Percentiles rank a stretch among this genome's conserved stretches.
Evolutionary conservation across 2,329 filamentous ascomycete genomes (phyloP).

Genomic region (Venturiaceae sp.): DNA sequence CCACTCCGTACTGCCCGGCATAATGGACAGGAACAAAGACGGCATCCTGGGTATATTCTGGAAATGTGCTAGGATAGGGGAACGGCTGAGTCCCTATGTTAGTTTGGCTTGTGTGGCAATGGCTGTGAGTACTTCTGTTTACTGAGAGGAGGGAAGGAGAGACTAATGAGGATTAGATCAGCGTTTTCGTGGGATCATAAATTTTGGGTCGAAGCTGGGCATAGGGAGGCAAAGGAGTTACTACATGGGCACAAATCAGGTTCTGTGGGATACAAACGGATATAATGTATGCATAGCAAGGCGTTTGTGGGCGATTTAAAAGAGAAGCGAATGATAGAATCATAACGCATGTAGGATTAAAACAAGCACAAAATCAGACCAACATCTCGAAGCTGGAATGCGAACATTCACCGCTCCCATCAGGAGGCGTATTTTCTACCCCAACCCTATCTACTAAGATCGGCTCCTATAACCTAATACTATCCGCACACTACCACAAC

Average conservation of each 20-base stretch:
- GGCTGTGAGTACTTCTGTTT: conserved; percentile 54
- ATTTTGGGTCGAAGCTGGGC: too few species aligned
- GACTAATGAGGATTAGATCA: background rate
- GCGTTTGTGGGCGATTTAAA: background rate
- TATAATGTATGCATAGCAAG: background rate
- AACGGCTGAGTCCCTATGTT: conserved; percentile 89
- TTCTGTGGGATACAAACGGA: background rate
- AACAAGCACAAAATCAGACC: too few species aligned
- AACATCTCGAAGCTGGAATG: too few species aligned
- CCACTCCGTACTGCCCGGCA: conserved; percentile 78
- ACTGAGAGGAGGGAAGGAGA: background rate
- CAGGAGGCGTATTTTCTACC: too few species aligned
- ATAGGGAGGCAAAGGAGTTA: too few species aligned
- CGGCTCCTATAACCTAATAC: too few species aligned
- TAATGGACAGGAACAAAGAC: conserved; percentile 89
- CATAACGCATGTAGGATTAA: background rate
- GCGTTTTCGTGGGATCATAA: background rate
- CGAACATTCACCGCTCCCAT: too few species aligned
- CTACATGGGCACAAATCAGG: too few species aligned
- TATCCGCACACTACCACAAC: too few species aligned
- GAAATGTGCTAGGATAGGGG: conserved; percentile 89
- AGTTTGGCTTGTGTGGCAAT: conserved; percentile 88
- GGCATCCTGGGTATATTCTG: conserved; percentile 83
- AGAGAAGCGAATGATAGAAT: background rate
- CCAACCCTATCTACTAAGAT: too few species aligned